Evolutionary conservation across 2,329 filamentous ascomycete genomes (phyloP).

Genomic region (Fusarium abutilonis): DNA sequence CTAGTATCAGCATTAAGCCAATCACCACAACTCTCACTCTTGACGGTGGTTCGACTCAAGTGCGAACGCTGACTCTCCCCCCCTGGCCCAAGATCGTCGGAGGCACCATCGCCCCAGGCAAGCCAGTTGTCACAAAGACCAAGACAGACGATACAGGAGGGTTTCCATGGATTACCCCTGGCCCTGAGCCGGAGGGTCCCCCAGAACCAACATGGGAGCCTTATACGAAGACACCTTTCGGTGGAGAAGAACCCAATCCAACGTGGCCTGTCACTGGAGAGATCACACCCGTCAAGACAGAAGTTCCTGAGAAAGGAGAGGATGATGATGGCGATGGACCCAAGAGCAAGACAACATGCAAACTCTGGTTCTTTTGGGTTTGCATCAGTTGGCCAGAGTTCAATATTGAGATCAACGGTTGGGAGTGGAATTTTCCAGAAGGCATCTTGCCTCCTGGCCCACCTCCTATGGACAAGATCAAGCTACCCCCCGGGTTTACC

Average conservation of each 20-base stretch:
- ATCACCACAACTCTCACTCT: not conserved
- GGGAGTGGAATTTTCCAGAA: not conserved
- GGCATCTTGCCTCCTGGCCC: not conserved
- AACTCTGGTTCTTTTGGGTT: not conserved
- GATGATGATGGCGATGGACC: not conserved
- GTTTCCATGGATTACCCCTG: not conserved
- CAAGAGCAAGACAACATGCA: not conserved
- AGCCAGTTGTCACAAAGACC: not conserved
- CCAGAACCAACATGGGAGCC: not conserved
- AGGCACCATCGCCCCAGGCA: not conserved
- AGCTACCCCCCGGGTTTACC: conserved; percentile 5
- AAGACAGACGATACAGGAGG: not conserved
- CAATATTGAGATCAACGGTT: not conserved
- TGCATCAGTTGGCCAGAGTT: not conserved
- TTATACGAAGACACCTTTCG: not conserved
- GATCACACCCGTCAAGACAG: not conserved
- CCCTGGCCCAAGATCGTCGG: not conserved
- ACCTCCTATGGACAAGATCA: not conserved
- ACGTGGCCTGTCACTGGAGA: not conserved
- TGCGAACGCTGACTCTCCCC: not conserved
- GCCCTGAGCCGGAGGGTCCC: not conserved
- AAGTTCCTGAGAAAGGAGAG: not conserved
- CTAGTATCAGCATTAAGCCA: not conserved
- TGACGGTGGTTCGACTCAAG: not conserved
- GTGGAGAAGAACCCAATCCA: no score